Evolutionary conservation across 495 filamentous ascomycete species (phyloP), one percentile per base, ranked within the genome.

Genomic region (Usnea hakonensis): DNA sequence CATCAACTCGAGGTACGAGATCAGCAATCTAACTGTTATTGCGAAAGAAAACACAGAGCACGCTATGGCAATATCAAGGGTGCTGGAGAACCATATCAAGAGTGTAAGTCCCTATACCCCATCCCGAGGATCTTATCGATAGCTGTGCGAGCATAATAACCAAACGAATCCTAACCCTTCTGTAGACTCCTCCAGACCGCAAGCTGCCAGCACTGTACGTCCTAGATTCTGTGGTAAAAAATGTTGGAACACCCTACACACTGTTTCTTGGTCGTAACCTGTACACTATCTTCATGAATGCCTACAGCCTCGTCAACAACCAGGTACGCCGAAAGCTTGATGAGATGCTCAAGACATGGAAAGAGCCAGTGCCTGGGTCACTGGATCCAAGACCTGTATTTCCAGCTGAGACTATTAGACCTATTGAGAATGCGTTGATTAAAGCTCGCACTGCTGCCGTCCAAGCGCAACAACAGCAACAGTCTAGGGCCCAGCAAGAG

Each of bases 301-400:
- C 95, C 58, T 98, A 97, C 72, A 86, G 85, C 7, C 79, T 94
- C 67, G 91, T 97, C 62, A 91, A 96, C 68, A 78, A 78, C 56
- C 77, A 78, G 44, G 90, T 89, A n/a, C 82, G 94, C 67, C 82
- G 85, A 60, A 93, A 94, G 75, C 85, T 98, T 78, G 93, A 97
- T 63, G 91, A 95, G 74, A 92, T 98, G 89, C 81, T 97, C 56
- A 92, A 90, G 76, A 98, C 94, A 0, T 98, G 94, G 94, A 98
- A 96, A 73, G 89, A 95, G 71, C 90, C 95, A 21, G 90, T 96
- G 5, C 90, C 92, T 0, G 94, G 92, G 23, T 96, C 94, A 16
- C 80, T 93, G 58, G 91, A 95, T 68, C 83, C 84, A 3, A 81
- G 88, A 65, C 93, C 94, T 3, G 93, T 98, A 57, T 98, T 98